Conservation (phyloP, 495 filamentous ascomycete species). For the Hypoxylon lienhwacheense region DNA sequence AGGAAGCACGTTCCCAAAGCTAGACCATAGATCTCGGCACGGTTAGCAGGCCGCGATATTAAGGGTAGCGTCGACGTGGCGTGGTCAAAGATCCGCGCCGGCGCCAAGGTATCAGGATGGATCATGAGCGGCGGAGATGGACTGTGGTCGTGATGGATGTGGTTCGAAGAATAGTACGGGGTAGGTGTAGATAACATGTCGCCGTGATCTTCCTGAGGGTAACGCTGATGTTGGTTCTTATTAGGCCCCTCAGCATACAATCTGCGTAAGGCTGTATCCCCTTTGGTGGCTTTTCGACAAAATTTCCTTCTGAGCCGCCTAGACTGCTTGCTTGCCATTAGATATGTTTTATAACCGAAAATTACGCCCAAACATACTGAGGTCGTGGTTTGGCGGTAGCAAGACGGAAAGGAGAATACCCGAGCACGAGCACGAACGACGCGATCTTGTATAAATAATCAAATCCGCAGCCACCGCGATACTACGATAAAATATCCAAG, state of each 20-base stretch:
- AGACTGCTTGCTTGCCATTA: slow-evolving; percentile 11
- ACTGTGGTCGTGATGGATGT: background rate
- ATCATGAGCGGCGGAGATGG: background rate
- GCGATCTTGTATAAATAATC: slow-evolving; percentile 6
- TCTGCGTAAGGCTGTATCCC: background rate
- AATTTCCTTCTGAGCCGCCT: slow-evolving; percentile 10
- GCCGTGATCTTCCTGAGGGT: background rate
- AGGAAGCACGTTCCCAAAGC: slow-evolving; percentile 23
- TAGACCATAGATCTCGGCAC: slow-evolving; percentile 15
- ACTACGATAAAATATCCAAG: background rate
- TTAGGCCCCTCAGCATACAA: background rate
- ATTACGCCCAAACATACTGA: slow-evolving; percentile 4
- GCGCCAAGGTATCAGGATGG: background rate
- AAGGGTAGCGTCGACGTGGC: background rate
- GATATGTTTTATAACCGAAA: background rate
- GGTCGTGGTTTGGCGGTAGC: background rate
- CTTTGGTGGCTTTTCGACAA: slow-evolving; percentile 13
- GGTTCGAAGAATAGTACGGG: slow-evolving; percentile 1
- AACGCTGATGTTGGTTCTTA: background rate
- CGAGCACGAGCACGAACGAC: background rate
- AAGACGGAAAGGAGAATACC: background rate
- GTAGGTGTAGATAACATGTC: slow-evolving; percentile 3
- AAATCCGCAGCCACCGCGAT: background rate
- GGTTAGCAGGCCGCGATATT: slow-evolving; percentile 1
- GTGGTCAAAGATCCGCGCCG: slow-evolving; percentile 1